Conservation (phyloP, 2,329 filamentous ascomycete species). For the Myriosclerotinia duriaeana region DNA sequence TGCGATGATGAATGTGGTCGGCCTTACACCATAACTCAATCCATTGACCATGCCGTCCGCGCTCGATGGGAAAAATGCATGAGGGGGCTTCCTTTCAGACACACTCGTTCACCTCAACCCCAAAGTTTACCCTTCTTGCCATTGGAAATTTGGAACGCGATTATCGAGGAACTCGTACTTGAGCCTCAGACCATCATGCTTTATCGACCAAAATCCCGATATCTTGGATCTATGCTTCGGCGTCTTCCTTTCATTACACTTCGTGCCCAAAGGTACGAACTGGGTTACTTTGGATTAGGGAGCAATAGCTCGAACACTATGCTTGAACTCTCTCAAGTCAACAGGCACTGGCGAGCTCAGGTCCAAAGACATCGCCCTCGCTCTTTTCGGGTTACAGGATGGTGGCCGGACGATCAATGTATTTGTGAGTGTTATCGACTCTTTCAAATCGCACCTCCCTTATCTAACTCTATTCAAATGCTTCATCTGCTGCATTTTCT, state of each 20-base stretch:
- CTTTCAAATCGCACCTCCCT: not conserved
- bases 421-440: not conserved
- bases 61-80: not conserved
- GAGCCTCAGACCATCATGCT: not conserved
- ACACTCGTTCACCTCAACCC: too few relatives aligned
- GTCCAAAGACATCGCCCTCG: not conserved
- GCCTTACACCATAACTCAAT: not conserved
- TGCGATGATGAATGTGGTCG: not conserved
- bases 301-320: not conserved
- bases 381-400: not conserved
- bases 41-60: not conserved
- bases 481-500: not conserved
- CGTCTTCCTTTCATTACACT: too few relatives aligned
- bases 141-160: not conserved
- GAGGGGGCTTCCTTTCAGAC: not conserved
- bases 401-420: too few relatives aligned
- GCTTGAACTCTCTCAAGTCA: not conserved
- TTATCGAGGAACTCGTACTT: not conserved
- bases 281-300: not conserved
- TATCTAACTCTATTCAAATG: not conserved
- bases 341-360: not conserved
- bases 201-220: not conserved
- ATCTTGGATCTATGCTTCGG: not conserved
- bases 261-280: not conserved
- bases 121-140: not conserved